A percentile compares a stretch with the other conserved stretches of the same genome.
Conservation (phyloP, 2,329 filamentous ascomycete species). For the Saccharata proteae region DNA sequence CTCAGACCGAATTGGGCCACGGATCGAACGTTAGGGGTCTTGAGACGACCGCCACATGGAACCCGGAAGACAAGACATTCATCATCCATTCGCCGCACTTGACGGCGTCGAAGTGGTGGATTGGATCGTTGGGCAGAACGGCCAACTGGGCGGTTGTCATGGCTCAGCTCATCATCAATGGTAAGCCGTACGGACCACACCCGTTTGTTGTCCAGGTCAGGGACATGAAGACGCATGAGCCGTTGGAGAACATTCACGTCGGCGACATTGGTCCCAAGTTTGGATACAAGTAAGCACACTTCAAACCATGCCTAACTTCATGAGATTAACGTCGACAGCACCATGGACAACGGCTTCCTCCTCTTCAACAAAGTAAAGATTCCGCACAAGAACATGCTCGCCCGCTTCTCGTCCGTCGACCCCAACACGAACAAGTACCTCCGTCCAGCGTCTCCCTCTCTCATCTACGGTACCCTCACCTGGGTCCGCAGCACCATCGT, state of each 20-base stretch:
- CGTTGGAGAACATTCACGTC: conserved; percentile 57
- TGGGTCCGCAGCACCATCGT: conserved; percentile 65
- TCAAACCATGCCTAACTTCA: conserved; percentile 3
- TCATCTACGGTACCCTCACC: conserved; percentile 65
- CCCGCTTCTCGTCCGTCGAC: conserved; percentile 58
- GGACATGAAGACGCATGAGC: conserved; percentile 56
- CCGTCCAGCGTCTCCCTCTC: conserved; percentile 51
- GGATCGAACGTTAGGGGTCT: conserved; percentile 64
- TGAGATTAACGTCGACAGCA: conserved; percentile 26
- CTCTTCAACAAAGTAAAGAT: conserved; percentile 67
- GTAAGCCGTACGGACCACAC: conserved; percentile 60
- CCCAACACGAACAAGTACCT: conserved; percentile 56
- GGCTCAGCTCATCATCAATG: conserved; percentile 59
- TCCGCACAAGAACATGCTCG: conserved; percentile 62
- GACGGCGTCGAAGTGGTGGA: conserved; percentile 77
- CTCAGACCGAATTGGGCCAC: conserved; percentile 69
- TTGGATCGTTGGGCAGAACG: conserved; percentile 62
- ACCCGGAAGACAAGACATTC: conserved; percentile 61
- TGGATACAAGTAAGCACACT: conserved; percentile 48
- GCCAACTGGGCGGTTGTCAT: conserved; percentile 71
- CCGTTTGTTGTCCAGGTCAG: conserved; percentile 68
- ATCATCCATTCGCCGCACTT: conserved; percentile 60
- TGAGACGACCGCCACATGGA: conserved; percentile 62
- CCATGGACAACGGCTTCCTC: conserved; percentile 72
- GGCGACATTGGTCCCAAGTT: conserved; percentile 75